Evolutionary conservation across 1,284 basidiomycete species (phyloP), one percentile per base, ranked within the genome.

Genomic region (Irpex lacteus): DNA sequence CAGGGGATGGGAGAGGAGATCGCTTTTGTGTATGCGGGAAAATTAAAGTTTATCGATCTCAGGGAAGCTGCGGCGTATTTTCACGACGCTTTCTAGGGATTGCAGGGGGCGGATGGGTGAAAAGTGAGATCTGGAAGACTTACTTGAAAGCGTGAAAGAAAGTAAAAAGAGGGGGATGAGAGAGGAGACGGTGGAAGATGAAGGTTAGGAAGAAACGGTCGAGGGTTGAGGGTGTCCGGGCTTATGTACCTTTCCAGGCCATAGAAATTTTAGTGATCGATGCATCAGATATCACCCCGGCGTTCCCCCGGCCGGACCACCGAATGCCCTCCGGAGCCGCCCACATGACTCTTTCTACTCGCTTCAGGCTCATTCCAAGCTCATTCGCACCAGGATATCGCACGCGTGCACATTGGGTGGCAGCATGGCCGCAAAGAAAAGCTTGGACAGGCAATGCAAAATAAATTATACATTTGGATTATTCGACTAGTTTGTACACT

Each of bases 201-300:
- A 72, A 70, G 74, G 73, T 73, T 73, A 73, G 67, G 68, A 67
- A 73, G 71, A 70, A 70, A 72, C 73, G 72, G 66, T 44, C 65
- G 68, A 69, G 69, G 65, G 66, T 67, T 68, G 66, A 68, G 70
- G 70, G 72, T 72, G 66, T 73, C 72, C 70, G 68, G 70, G 74
- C 72, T 76, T 74, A 75, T 76, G 72, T 78, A 75, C 72, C 70
- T 73, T 68, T 67, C 69, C 69, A 72, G 71, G 70, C 71, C 63
- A 67, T 69, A 66, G 73, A 77, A 75, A 71, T 71, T 77, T 77
- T 72, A 73, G 71, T 74, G 74, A 77, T 77, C 76, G 76, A 77
- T 76, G 68, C 67, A 74, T 75, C 72, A 71, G 72, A 74, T 74
- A 71, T 69, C 67, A 68, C 61, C 38, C 36, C 60, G 38, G 63